Evolutionary conservation across 345 rosid genomes (phyloP).

Genomic region (Geranium brycei): DNA sequence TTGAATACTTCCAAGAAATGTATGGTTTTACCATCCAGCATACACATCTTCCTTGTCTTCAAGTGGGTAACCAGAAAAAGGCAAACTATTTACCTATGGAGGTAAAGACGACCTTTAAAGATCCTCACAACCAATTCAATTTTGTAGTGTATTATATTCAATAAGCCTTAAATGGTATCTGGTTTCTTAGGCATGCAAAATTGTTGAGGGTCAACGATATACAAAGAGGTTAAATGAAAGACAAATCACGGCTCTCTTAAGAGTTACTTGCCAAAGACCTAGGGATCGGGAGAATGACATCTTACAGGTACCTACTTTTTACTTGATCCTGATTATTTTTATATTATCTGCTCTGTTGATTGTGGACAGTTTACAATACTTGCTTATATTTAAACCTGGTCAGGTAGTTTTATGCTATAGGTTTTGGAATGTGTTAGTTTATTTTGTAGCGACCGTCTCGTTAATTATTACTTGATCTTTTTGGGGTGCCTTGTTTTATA

Average conservation of each 20-base stretch:
- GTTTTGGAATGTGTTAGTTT: too few species aligned
- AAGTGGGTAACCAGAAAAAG: conserved; percentile 96
- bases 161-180: neutral
- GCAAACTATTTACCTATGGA: conserved; percentile 99
- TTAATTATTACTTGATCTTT: too few species aligned
- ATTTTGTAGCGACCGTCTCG: too few species aligned
- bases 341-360: too few species aligned
- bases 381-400: too few species aligned
- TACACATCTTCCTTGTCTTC: conserved; percentile 93
- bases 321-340: neutral
- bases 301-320: conserved; percentile 31
- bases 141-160: neutral
- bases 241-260: conserved; percentile 84
- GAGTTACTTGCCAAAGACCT: conserved; percentile 95
- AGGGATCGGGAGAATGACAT: conserved; percentile 85
- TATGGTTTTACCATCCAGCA: conserved; percentile 88
- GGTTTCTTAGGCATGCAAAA: conserved; percentile 72
- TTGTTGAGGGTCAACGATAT: conserved; percentile 92
- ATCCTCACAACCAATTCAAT: neutral
- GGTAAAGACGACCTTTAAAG: conserved; percentile 22
- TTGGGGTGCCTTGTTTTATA: too few species aligned
- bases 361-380: too few species aligned
- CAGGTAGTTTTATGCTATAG: too few species aligned
- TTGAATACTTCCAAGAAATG: conserved; percentile 96
- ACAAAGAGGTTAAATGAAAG: conserved; percentile 87